Conservation (phyloP, 495 filamentous ascomycete species). For the Platismatia glauca region DNA sequence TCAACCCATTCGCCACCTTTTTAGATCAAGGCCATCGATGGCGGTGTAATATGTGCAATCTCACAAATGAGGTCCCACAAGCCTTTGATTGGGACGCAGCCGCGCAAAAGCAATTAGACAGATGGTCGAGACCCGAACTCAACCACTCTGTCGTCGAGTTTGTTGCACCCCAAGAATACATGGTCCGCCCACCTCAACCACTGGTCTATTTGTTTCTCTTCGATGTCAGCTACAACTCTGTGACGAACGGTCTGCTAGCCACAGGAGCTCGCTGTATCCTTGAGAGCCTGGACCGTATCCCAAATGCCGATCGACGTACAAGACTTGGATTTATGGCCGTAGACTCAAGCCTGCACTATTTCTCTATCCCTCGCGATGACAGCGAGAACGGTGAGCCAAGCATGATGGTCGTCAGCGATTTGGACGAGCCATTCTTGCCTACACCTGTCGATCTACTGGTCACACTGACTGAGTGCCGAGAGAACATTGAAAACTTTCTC, state of each 20-base stretch:
- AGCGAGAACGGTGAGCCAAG: slow-evolving; percentile 71
- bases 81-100: slow-evolving; percentile 97
- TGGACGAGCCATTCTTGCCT: slow-evolving; percentile 95
- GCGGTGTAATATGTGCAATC: slow-evolving; percentile 99
- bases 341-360: slow-evolving; percentile 92
- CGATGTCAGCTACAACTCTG: slow-evolving; percentile 88
- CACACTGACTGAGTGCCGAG: slow-evolving; percentile 76
- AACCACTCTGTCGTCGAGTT: slow-evolving; percentile 95
- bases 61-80: slow-evolving; percentile 97
- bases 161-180: slow-evolving; percentile 96
- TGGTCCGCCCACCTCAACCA: slow-evolving; percentile 95
- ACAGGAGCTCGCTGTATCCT: slow-evolving; percentile 89
- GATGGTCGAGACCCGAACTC: slow-evolving; percentile 81
- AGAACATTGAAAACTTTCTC: slow-evolving; percentile 85
- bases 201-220: slow-evolving; percentile 97
- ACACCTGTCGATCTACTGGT: slow-evolving; percentile 90
- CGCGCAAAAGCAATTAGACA: slow-evolving; percentile 77
- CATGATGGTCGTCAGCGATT: slow-evolving; percentile 91
- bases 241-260: slow-evolving; percentile 87
- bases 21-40: slow-evolving; percentile 94
- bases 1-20: slow-evolving; percentile 95
- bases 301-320: slow-evolving; percentile 89
- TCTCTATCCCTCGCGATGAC: slow-evolving; percentile 80
- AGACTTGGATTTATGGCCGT: slow-evolving; percentile 92
- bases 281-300: slow-evolving; percentile 92